A percentile compares a stretch with the other conserved stretches of the same genome.
Conservation (phyloP, 2,329 filamentous ascomycete genomes). For the Fusarium sp. region DNA sequence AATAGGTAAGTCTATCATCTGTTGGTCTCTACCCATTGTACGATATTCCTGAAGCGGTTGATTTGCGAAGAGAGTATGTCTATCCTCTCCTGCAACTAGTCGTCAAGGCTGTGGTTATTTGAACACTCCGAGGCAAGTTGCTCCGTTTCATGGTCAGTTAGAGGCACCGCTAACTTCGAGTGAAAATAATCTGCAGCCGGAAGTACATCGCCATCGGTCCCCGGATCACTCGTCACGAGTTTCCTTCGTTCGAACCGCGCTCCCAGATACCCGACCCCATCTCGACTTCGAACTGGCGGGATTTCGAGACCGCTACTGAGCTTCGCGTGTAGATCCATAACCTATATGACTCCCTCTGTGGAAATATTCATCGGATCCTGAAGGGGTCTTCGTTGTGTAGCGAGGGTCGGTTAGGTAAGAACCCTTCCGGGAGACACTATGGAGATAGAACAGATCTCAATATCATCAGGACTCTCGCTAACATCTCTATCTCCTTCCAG, state of each 20-base stretch:
- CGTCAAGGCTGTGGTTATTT: neutral
- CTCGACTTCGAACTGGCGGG: neutral
- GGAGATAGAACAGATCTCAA: neutral
- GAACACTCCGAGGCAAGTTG: neutral
- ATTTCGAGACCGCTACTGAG: neutral
- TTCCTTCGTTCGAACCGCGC: neutral
- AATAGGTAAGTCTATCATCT: neutral
- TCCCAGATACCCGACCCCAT: neutral
- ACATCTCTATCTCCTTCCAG: neutral
- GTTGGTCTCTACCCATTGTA: neutral
- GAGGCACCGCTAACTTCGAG: neutral
- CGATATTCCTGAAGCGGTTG: neutral
- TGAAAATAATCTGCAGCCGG: neutral
- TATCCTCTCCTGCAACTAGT: neutral
- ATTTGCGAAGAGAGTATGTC: neutral
- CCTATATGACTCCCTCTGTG: rapidly evolving
- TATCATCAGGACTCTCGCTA: neutral
- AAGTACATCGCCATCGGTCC: neutral
- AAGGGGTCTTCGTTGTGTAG: neutral
- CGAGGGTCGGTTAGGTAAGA: neutral
- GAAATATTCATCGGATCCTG: neutral
- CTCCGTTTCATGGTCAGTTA: neutral
- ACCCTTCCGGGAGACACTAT: neutral
- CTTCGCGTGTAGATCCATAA: rapidly evolving
- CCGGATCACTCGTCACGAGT: neutral